These are phyloP conservation scores for Chenopodium quinoa DNA, from an alignment of 148 eudicot species.

Conservation along the genomic window DNA sequence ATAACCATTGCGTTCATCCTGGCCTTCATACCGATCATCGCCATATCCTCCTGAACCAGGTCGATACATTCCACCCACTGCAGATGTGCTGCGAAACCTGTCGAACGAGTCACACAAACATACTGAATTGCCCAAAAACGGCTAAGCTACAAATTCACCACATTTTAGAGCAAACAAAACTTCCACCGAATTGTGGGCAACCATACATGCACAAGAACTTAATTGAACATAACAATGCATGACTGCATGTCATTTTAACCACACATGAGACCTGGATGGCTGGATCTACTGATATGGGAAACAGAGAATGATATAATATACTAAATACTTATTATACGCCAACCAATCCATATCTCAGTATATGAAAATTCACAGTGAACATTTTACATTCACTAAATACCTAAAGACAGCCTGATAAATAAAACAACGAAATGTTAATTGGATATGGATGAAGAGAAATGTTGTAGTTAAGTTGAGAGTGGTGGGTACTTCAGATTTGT, in stretches of 20 bases:
- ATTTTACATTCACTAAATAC: too few relatives aligned
- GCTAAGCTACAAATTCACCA: background rate
- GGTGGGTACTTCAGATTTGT: background rate
- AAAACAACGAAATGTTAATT: too few relatives aligned
- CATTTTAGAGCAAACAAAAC: too few relatives aligned
- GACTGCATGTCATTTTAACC: background rate
- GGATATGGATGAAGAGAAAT: too few relatives aligned
- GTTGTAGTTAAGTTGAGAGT: too few relatives aligned
- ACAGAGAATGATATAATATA: background rate
- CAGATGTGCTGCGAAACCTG: conserved; percentile 76
- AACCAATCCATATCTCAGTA: background rate
- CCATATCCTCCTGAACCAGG: conserved; percentile 74
- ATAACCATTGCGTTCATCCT: conserved; percentile 72
- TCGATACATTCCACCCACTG: conserved; percentile 64
- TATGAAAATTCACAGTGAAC: background rate
- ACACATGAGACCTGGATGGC: background rate
- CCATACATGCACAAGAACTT: background rate
- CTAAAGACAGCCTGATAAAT: too few relatives aligned
- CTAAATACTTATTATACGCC: background rate
- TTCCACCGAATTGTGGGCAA: background rate
- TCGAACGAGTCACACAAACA: background rate
- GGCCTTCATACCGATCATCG: conserved; percentile 57
- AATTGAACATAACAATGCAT: background rate
- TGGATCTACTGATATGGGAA: background rate
- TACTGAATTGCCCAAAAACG: background rate